Conservation (phyloP, 345 rosid genomes). For the Euphorbia pulcherrima region DNA sequence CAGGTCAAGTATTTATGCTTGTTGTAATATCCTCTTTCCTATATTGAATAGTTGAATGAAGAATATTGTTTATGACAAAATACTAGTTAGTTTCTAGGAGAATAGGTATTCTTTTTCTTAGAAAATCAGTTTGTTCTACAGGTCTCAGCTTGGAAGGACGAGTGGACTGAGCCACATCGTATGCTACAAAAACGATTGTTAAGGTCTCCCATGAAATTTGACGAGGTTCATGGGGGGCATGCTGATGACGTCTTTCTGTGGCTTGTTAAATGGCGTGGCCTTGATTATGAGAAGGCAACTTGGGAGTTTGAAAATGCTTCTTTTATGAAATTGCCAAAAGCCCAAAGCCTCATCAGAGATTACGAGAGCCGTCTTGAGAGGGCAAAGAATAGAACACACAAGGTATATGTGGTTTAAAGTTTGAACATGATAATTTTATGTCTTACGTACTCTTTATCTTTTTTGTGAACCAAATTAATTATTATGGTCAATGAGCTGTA, state of each 20-base stretch:
- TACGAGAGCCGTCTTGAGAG: slow-evolving; percentile 38
- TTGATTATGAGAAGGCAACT: slow-evolving; percentile 49
- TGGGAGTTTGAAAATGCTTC: slow-evolving; percentile 53
- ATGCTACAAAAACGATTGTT: slow-evolving; percentile 36
- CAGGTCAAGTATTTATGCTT: slow-evolving; percentile 28
- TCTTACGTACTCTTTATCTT: not conserved
- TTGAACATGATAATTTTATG: not conserved
- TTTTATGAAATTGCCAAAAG: slow-evolving; percentile 35
- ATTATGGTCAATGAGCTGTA: not conserved
- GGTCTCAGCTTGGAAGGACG: slow-evolving; percentile 36
- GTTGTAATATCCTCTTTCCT: not conserved
- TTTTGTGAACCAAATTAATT: not conserved
- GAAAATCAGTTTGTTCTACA: slow-evolving; percentile 20
- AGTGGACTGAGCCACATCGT: slow-evolving; percentile 48
- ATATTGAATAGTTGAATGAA: slow-evolving; percentile 2
- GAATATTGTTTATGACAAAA: not conserved
- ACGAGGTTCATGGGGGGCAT: slow-evolving; percentile 5
- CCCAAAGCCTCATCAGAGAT: slow-evolving; percentile 33
- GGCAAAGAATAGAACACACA: slow-evolving; percentile 22
- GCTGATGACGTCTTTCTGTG: slow-evolving; percentile 31
- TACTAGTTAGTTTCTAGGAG: not conserved
- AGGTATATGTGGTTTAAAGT: slow-evolving; percentile 26
- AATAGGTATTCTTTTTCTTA: not conserved
- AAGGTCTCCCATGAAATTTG: slow-evolving; percentile 18
- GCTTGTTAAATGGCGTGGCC: slow-evolving; percentile 64